Evolutionary conservation across 495 filamentous ascomycete species (phyloP), one percentile per base, ranked within the genome.

Genomic region (Penicillium psychrofluorescens): DNA sequence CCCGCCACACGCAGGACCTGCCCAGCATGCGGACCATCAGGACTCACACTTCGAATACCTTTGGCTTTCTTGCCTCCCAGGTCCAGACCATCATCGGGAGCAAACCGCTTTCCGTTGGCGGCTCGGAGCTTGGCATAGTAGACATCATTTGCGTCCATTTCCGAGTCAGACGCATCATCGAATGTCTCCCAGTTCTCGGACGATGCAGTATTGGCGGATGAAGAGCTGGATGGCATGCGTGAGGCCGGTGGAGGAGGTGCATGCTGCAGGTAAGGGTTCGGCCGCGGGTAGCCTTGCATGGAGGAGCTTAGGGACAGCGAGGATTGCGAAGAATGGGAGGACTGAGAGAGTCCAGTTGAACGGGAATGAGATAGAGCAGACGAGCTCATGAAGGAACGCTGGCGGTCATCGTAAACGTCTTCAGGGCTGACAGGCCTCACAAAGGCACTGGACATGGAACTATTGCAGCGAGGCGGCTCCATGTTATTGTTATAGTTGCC

Each of bases 171-270:
- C 34, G 74, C 78, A 59, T 88, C 84, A 50, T 88, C 85, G 48
- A 89, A 95, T 15, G 88, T 94, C 68, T 96, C 89, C 90, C 90
- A 96, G 61, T 96, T 96, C 64, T 95, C 90, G 0, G 86, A 91
- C 3, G 83, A 74, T 4, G 67, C 71, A 1, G 84, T 87, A 48
- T 75, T 78, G 28, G 69, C 59, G 11, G 76, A 76, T 3, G 81
- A 85, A 8, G 81, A 78, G 46, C 78, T 81, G 4, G 86, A 89
- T n/a, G 83, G 81, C 49, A 90, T 84, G 45, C 86, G 68, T 29
- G 68, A 73, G 12, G 74, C 71, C 27, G 75, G 71, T 9, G 69
- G 64, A 27, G 74, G 70, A 36, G 70, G 71, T 13, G 68, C 67
- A 12, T 61, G 62, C 14, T 64, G 55, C 37, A 76, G 53, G 33